These are phyloP conservation scores for Chara braunii DNA, from an alignment of 139 green algal species.

Conservation along the genomic window DNA sequence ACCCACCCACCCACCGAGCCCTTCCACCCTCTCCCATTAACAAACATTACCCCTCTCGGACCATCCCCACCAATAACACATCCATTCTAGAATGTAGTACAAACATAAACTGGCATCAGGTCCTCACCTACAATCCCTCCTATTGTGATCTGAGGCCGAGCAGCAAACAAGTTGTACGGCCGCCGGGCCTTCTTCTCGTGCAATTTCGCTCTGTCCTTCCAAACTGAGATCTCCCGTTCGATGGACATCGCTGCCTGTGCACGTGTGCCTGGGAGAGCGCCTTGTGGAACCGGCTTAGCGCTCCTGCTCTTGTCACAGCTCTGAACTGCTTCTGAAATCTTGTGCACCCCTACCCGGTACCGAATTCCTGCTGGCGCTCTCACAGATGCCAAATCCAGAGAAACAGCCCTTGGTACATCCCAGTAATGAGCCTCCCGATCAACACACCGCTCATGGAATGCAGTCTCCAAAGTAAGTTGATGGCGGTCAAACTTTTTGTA, in stretches of 20 bases:
- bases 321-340: constrained; percentile 4
- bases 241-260: constrained; percentile 32
- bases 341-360: constrained; percentile 32
- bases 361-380: constrained; percentile 14
- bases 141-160: constrained; percentile 19
- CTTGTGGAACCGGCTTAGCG: constrained; percentile 2
- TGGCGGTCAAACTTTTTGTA: constrained; percentile 3
- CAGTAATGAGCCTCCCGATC: constrained; percentile 28
- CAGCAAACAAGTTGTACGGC: constrained; percentile 26
- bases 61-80: too few species aligned
- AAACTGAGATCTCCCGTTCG: constrained; percentile 19
- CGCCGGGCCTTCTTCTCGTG: background rate
- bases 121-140: constrained; percentile 25
- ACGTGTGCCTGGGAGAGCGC: constrained; percentile 10
- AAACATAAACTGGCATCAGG: too few species aligned
- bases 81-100: too few species aligned
- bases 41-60: too few species aligned
- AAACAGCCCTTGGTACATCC: constrained; percentile 25
- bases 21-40: too few species aligned
- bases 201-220: constrained; percentile 3
- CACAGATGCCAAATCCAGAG: constrained; percentile 22
- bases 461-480: constrained; percentile 22
- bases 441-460: constrained; percentile 23
- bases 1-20: too few species aligned
- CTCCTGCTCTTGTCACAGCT: background rate